Base-by-base conservation (phyloP, 257 asterid species). In the Solanum medicagineum region DNA sequence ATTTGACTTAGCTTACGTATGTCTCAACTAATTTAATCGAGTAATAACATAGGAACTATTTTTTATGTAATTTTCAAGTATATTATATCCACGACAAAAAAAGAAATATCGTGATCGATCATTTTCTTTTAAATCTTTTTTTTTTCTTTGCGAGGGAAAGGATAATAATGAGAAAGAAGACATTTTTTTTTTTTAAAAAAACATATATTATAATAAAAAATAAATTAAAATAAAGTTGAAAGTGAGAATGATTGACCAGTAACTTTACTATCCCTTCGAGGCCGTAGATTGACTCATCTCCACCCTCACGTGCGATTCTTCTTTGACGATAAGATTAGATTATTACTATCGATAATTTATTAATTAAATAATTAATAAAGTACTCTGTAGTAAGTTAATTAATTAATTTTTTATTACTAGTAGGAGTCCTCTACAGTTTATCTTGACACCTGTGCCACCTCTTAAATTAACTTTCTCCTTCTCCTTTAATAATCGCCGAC, bases 271-370 rank as follows among this genome's bases (percentile, higher is more conserved):
- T 85, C 88, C 89, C 86, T 81, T 91, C 92, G 91, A 91, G 90
- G 92, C 84, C 74, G 89, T 88, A 85, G 84, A 90, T 93, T 91
- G 92, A 88, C 92, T 51, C 83, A 45, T 88, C 85, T 86, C 84
- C 88, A 85, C 77, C 92, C 95, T 87, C 97, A 92, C 95, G 95
- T 90, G 93, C 90, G 88, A 89, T 65, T 57, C 87, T 82, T 36
- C 63, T 80, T 26, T 68, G 74, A 81, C 85, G 24, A 59, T 80
- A 44, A 22, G 45, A 68, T 54, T 86, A 54, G 83, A 86, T 45
- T 54, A 42, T 32, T 74, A 40, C 8, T 59, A 20, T 14, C 14
- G 7, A 1, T 3, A 32, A 16, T 9, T 60, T 24, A 42, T 65
- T 65, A 65, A 2, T 13, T 60, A 26, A 3, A 2, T 69, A 74